Evolutionary conservation across 169 alveolate genomes (phyloP).

Genomic region (Plasmodium falciparum): DNA sequence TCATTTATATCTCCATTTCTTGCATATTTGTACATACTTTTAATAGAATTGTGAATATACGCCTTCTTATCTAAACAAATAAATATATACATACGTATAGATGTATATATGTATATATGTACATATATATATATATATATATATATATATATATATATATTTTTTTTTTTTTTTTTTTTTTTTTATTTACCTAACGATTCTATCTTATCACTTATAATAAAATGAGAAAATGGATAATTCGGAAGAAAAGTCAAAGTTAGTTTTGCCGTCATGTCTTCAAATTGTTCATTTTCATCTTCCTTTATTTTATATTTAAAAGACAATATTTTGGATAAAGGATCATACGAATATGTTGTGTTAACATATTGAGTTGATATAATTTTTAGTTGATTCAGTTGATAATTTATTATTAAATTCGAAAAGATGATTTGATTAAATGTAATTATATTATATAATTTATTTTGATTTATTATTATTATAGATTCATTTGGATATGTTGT

Average conservation of each 20-base stretch:
- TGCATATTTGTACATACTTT: constrained; percentile 67
- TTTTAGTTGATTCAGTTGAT: constrained; percentile 33
- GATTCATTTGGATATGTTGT: constrained; percentile 48
- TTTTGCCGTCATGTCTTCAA: constrained; percentile 61
- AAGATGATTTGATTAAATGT: constrained; percentile 19
- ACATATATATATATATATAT: too few relatives aligned
- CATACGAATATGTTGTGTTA: constrained; percentile 44
- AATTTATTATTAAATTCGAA: constrained; percentile 35
- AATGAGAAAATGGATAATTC: constrained; percentile 51
- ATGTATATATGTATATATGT: background rate
- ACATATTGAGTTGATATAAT: constrained; percentile 2
- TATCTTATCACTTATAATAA: constrained; percentile 45
- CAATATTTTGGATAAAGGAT: constrained; percentile 18
- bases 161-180: background rate
- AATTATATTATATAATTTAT: constrained; percentile 23
- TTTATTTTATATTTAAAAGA: constrained; percentile 43
- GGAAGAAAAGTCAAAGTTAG: constrained; percentile 40
- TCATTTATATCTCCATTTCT: constrained; percentile 63
- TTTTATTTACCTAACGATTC: constrained; percentile 38
- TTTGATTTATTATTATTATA: constrained; percentile 34
- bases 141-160: background rate
- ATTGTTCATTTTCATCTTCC: constrained; percentile 51
- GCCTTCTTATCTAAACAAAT: constrained; percentile 32
- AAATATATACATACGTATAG: background rate
- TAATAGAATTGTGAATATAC: constrained; percentile 52